Percentiles rank a stretch among this genome's conserved stretches.
phyloP scores from a whole-genome alignment of 176 grass and related monocot species.

The Coix lacrymajobi region DNA sequence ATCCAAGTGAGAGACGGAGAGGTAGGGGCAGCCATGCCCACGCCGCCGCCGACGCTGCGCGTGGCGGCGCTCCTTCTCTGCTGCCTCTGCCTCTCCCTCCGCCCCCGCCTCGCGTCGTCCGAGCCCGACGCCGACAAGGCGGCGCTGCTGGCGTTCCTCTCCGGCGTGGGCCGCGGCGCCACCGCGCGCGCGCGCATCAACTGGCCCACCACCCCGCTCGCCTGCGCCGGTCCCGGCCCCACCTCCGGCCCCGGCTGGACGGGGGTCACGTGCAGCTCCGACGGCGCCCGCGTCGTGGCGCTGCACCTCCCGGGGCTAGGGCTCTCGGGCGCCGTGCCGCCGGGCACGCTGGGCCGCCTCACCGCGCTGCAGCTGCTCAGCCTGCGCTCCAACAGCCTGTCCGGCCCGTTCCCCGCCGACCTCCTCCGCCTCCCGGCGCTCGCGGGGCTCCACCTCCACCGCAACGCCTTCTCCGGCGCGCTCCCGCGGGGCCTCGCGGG shows the following conservation, averaged over 20 bases:
- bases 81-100: neutral
- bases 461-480: slow-evolving; percentile 64
- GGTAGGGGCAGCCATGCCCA: neutral
- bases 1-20: neutral
- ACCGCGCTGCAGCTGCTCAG: slow-evolving; percentile 78
- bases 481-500: neutral
- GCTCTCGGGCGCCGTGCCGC: slow-evolving; percentile 54
- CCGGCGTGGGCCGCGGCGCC: neutral
- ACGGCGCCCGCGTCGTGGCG: slow-evolving; percentile 49
- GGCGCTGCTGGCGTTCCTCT: slow-evolving; percentile 68
- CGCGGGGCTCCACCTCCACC: slow-evolving; percentile 82
- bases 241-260: slow-evolving; percentile 44
- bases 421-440: slow-evolving; percentile 45
- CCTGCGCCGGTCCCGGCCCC: slow-evolving; percentile 29
- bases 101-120: neutral
- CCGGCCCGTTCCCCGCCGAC: slow-evolving; percentile 51
- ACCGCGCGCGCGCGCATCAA: slow-evolving; percentile 45
- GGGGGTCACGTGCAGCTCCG: slow-evolving; percentile 72
- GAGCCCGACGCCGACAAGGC: slow-evolving; percentile 61
- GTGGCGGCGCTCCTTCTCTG: slow-evolving; percentile 12
- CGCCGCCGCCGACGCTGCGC: neutral
- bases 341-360: slow-evolving; percentile 56
- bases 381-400: slow-evolving; percentile 73
- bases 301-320: slow-evolving; percentile 70
- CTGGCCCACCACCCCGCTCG: slow-evolving; percentile 38